These are phyloP conservation scores for Litsea cubeba DNA, from an alignment of 164 flowering plant species.

Conservation along the genomic window DNA sequence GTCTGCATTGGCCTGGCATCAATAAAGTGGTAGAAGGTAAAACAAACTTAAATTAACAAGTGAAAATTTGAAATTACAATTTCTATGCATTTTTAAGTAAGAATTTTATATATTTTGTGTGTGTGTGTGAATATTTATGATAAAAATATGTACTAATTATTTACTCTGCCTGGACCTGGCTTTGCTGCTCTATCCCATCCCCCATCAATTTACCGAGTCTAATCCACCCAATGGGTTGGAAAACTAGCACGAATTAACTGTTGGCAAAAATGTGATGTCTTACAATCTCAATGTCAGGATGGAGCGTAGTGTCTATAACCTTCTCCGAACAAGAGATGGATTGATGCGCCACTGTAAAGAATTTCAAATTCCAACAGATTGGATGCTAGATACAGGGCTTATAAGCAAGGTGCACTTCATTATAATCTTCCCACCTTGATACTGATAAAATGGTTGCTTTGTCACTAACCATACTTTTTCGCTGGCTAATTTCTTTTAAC, in stretches of 20 bases:
- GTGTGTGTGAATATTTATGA: too few species aligned
- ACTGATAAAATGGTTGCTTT: background rate
- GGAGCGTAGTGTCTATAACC: conserved; percentile 66
- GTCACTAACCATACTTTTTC: background rate
- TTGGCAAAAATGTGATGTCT: background rate
- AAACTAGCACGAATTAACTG: too few species aligned
- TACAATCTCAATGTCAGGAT: conserved; percentile 35
- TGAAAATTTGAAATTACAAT: background rate
- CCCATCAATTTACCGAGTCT: too few species aligned
- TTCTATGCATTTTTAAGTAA: background rate
- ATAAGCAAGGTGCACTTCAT: conserved; percentile 56
- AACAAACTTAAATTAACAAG: too few species aligned
- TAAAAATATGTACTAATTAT: too few species aligned
- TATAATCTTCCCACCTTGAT: background rate
- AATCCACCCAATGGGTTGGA: too few species aligned
- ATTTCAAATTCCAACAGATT: conserved; percentile 75
- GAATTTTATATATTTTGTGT: too few species aligned
- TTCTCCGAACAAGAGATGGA: conserved; percentile 61
- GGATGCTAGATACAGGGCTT: conserved; percentile 90
- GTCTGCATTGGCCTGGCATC: background rate
- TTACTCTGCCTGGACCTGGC: too few species aligned
- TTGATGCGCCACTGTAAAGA: conserved; percentile 65
- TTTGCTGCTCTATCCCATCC: too few species aligned
- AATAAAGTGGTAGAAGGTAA: too few species aligned
- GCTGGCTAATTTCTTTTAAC: background rate